A percentile compares a stretch with the other conserved stretches of the same genome.
phyloP scores from a whole-genome alignment of 192 early-diverging fungal genomes.

The Dimargaris xerosporica region DNA sequence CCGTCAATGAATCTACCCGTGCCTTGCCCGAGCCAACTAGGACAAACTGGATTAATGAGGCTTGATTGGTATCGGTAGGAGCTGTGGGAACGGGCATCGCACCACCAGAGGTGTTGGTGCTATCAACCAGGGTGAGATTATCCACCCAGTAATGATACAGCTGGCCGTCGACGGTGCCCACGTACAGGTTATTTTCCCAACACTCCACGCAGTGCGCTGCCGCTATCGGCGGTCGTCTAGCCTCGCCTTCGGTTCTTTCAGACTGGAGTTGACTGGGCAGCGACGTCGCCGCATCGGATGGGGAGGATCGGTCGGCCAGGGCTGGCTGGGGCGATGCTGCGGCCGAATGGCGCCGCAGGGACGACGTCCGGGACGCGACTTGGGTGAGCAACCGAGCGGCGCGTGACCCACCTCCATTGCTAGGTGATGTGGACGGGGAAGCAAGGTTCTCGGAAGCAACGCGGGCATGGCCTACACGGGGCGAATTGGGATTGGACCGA shows the following conservation, averaged over 20 bases:
- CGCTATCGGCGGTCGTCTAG: not conserved
- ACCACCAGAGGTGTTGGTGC: not conserved
- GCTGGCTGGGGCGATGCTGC: not conserved
- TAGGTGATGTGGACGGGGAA: not conserved
- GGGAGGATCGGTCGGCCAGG: not conserved
- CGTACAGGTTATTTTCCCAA: slow-evolving; percentile 8
- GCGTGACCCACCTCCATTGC: not conserved
- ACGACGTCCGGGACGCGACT: not conserved
- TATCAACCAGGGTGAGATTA: not conserved
- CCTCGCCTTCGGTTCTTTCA: not conserved
- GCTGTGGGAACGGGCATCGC: not conserved
- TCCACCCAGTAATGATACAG: slow-evolving; percentile 3
- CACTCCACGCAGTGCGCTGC: slow-evolving; percentile 1
- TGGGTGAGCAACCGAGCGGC: slow-evolving; percentile 2
- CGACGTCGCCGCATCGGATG: not conserved
- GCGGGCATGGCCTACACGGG: not conserved
- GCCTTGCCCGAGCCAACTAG: not conserved
- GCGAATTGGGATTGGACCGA: not conserved
- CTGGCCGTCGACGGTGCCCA: slow-evolving; percentile 4
- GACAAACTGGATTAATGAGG: not conserved
- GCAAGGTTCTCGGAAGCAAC: not conserved
- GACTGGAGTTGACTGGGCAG: not conserved
- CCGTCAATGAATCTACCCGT: not conserved
- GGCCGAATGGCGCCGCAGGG: slow-evolving; percentile 7
- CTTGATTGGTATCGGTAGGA: no score